Evolutionary conservation across 495 filamentous ascomycete species (phyloP), one percentile per base, ranked within the genome.

Genomic region (Aspergillus leporis): DNA sequence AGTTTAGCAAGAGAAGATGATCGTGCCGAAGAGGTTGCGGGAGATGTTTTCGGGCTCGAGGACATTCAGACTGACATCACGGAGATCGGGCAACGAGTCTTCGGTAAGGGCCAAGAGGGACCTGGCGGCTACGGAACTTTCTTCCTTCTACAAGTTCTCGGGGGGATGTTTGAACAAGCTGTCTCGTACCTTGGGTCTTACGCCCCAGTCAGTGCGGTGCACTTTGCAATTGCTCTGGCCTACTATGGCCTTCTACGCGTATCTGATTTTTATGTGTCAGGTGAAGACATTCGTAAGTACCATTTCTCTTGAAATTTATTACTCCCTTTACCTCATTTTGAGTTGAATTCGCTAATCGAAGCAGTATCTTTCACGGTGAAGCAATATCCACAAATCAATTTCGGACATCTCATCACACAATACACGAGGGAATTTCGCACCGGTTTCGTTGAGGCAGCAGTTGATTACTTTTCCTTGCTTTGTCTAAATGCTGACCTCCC

Each of bases 381-480:
- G 48, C 83, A 88, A 59, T 84, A 87, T 53, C 88, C 92, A 16
- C 93, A 97, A 66, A 86, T 99, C 74, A 96, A 92, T 77, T 99
- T 99, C 71, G 92, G 89, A 31, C 85, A 87, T 22, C 90, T 99
- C 78, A 76, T 98, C 49, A 95, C 93, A 28, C 91, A 92, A 67
- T 99, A 99, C 76, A 99, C 95, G 8, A 84, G 88, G 32, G 91
- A 96, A 73, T 98, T 98, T 84, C 88, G 95, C 36, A 89, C 90
- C 12, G 91, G 90, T 34, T 87, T 91, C 66, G 87, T 90, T 7
- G 89, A 87, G 55, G 88, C 91, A 46, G 93, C 94, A 13, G 88
- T 93, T 48, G 95, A 99, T 71, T 99, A 99, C 66, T 88, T 99
- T 51, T 83, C 86, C 21, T 79, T 98, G 50, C 92, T 98, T 56